A percentile compares a stretch with the other conserved stretches of the same genome.
Evolutionary conservation across 2,329 filamentous ascomycete species (phyloP).

Genomic region (Geoglossum cookeanum): DNA sequence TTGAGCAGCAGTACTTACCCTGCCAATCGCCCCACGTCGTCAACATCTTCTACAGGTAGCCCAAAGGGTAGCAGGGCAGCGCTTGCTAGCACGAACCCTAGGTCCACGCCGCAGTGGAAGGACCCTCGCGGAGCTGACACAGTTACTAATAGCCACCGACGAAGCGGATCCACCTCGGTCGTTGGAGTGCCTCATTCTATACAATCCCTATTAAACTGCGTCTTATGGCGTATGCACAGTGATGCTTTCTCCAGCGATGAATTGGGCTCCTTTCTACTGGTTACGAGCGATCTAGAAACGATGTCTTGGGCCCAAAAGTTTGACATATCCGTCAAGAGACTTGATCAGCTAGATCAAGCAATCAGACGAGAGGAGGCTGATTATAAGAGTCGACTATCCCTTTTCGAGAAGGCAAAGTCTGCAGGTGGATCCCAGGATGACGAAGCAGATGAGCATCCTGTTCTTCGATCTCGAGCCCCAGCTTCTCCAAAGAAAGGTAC

Average conservation of each 20-base stretch:
- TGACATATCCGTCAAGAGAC: conserved; percentile 8
- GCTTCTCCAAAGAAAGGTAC: neutral
- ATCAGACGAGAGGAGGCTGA: neutral
- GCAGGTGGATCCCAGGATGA: neutral
- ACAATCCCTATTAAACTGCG: conserved; percentile 14
- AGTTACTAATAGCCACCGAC: conserved; percentile 4
- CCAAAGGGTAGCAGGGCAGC: neutral
- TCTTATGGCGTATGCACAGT: conserved; percentile 9
- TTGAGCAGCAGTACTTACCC: neutral
- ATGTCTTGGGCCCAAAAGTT: conserved; percentile 13
- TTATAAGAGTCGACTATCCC: neutral
- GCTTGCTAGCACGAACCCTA: neutral
- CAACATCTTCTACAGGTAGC: neutral
- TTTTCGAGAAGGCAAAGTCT: neutral
- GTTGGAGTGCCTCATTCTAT: conserved; percentile 10
- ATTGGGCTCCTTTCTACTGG: conserved; percentile 10
- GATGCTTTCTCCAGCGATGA: conserved; percentile 7
- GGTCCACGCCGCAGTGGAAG: neutral
- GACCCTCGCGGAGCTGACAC: conserved; percentile 5
- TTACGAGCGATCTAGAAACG: conserved; percentile 13
- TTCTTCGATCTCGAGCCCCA: neutral
- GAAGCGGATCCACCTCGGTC: neutral
- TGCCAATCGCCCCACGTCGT: neutral
- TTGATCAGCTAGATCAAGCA: neutral
- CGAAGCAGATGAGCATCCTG: neutral